Conservation (phyloP, 805 yeast genomes). For the Ogataea nakhonphanomensis region DNA sequence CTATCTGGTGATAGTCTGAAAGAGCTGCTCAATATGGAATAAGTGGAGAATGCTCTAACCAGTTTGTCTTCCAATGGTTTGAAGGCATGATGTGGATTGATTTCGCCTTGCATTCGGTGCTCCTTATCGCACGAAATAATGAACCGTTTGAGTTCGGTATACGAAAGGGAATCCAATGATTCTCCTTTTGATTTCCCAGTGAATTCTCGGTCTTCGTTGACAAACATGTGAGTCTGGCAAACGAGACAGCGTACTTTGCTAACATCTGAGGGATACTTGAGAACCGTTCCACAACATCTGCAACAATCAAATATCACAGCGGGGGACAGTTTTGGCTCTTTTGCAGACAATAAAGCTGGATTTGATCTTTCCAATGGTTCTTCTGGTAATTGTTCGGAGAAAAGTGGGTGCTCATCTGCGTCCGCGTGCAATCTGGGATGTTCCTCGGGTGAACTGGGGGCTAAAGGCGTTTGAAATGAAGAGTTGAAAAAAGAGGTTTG, state of each 20-base stretch:
- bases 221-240: slow-evolving; percentile 44
- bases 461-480: background rate
- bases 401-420: no score
- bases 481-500: slow-evolving; percentile 1
- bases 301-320: slow-evolving; percentile 32
- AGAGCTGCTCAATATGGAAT: slow-evolving; percentile 48
- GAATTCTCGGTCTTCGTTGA: background rate
- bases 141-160: slow-evolving; percentile 31
- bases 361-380: background rate
- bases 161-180: slow-evolving; percentile 25
- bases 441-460: background rate
- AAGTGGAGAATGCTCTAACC: slow-evolving; percentile 44
- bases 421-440: no score
- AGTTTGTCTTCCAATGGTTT: slow-evolving; percentile 51
- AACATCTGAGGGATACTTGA: slow-evolving; percentile 37
- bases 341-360: background rate
- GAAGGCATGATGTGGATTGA: slow-evolving; percentile 30
- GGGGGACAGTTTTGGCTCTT: background rate
- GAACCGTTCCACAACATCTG: slow-evolving; percentile 45
- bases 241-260: slow-evolving; percentile 54
- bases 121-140: slow-evolving; percentile 34
- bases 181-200: background rate
- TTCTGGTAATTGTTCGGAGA: no score
- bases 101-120: background rate
- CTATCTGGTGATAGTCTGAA: slow-evolving; percentile 38